These are phyloP conservation scores for Glebionis coronaria DNA, from an alignment of 129 eudicot species.

Conservation along the genomic window DNA sequence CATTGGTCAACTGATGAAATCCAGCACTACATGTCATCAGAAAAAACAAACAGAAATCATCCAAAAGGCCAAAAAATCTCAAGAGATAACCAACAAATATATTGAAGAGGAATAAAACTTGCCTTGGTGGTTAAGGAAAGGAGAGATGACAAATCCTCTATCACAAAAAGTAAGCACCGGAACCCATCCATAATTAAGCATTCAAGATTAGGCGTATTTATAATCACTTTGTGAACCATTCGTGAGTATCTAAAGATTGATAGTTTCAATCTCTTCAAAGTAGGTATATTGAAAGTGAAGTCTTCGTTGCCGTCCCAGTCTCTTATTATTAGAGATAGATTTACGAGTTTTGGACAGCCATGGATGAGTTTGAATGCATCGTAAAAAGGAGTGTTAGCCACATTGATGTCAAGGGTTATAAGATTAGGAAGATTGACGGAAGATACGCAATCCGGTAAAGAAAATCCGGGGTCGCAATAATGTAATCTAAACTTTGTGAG, in stretches of 20 bases:
- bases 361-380: conserved; percentile 1
- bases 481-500: conserved; percentile 12
- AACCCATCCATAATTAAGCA: not conserved
- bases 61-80: not conserved
- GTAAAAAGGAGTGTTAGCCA: not conserved
- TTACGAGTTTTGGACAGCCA: conserved; percentile 18
- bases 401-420: conserved; percentile 11
- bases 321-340: not conserved
- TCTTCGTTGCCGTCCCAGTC: not conserved
- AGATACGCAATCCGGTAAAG: not conserved
- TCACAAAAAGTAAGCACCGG: too few relatives aligned
- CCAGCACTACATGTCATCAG: not conserved
- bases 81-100: too few relatives aligned
- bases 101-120: not conserved
- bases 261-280: conserved; percentile 18
- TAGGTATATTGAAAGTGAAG: conserved; percentile 13
- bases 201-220: conserved; percentile 21
- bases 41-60: not conserved
- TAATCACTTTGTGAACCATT: not conserved
- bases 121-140: not conserved
- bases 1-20: not conserved
- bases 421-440: not conserved
- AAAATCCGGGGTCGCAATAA: too few relatives aligned
- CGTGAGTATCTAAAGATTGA: not conserved
- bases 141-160: not conserved